Evolutionary conservation across 108 stramenopile genomes (phyloP).

Genomic region (Pinguiococcus pyrenoidosus): DNA sequence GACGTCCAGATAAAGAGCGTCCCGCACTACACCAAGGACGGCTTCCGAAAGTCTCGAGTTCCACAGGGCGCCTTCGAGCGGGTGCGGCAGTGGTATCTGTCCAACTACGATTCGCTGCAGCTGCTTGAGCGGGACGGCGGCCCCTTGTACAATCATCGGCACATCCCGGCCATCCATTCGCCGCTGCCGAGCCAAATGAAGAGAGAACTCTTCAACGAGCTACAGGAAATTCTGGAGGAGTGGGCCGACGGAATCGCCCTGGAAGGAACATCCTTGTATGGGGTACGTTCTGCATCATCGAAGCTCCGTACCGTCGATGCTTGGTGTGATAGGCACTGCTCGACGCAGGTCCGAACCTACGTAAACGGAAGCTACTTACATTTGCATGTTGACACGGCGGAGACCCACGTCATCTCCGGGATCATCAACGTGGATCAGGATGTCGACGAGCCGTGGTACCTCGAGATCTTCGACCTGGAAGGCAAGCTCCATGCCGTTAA

Average conservation of each 20-base stretch:
- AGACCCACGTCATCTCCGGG: slow-evolving; percentile 59
- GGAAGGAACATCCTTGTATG: slow-evolving; percentile 47
- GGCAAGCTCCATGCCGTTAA: slow-evolving; percentile 37
- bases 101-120: background rate
- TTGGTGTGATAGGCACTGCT: too few relatives aligned
- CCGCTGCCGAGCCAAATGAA: background rate
- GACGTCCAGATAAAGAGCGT: background rate
- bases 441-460: slow-evolving; percentile 57
- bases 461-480: slow-evolving; percentile 31
- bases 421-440: slow-evolving; percentile 67
- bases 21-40: background rate
- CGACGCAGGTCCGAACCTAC: slow-evolving; percentile 62
- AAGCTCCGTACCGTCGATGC: background rate
- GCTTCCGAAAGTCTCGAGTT: background rate
- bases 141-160: slow-evolving; percentile 3
- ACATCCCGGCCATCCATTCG: background rate
- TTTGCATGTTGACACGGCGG: slow-evolving; percentile 63
- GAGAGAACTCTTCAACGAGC: background rate
- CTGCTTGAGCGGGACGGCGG: background rate
- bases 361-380: slow-evolving; percentile 49
- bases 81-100: background rate
- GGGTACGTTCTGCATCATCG: slow-evolving; percentile 8
- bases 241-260: slow-evolving; percentile 36
- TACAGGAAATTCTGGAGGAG: background rate
- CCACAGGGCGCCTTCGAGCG: background rate